Percentiles rank a stretch among this genome's conserved stretches.
These are phyloP conservation scores for Suillus bovinus DNA, from an alignment of 768 basidiomycete genomes.

Conservation along the genomic window DNA sequence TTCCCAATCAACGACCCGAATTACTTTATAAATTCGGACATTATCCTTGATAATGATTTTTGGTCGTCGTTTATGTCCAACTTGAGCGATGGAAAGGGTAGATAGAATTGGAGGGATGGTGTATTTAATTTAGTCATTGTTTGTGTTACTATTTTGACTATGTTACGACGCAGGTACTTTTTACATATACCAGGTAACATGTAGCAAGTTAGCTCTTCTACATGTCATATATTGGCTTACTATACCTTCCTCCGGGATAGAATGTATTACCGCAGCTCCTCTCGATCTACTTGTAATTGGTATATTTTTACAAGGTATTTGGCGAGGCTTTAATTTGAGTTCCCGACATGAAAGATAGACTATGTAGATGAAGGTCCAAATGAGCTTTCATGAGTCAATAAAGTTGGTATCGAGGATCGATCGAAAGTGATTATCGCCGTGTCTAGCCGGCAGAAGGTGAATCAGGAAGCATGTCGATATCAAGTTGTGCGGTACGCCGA, in stretches of 20 bases:
- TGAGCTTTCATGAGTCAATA: neutral
- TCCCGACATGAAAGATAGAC: neutral
- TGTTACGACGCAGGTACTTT: neutral
- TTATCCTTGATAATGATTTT: constrained; percentile 44
- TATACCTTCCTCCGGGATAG: neutral
- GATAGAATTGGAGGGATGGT: constrained; percentile 11
- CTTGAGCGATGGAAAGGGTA: constrained; percentile 25
- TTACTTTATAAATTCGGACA: constrained; percentile 37
- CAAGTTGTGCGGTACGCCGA: constrained; percentile 30
- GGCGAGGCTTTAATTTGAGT: neutral
- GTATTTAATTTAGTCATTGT: neutral
- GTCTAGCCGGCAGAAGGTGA: neutral
- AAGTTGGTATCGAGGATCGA: neutral
- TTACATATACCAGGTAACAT: neutral
- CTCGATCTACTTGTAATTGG: neutral
- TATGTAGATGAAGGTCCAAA: neutral
- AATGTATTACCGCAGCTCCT: neutral
- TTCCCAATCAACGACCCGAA: constrained; percentile 27
- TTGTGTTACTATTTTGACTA: neutral
- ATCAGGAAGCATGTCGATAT: constrained; percentile 32
- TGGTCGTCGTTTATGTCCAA: constrained; percentile 44
- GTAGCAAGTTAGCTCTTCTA: neutral
- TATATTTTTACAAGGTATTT: neutral
- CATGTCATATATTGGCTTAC: neutral
- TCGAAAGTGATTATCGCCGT: neutral